phyloP scores from a whole-genome alignment of 1,284 basidiomycete species.

The Phlebopus sp. region DNA sequence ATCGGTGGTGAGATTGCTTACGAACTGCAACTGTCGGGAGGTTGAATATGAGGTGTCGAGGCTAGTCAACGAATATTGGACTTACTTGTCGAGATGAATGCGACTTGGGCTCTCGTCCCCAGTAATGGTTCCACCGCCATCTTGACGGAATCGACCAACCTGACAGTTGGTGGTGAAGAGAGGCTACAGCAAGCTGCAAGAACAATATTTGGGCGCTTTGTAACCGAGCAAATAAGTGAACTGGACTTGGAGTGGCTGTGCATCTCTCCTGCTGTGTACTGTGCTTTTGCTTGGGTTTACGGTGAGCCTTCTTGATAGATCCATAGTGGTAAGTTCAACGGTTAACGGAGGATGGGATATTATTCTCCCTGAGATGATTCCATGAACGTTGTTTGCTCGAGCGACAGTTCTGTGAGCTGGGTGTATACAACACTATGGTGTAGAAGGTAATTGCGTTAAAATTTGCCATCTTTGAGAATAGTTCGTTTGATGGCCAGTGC shows the following conservation, averaged over 20 bases:
- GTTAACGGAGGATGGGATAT: too few species aligned
- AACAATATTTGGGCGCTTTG: too few species aligned
- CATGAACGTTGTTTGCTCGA: too few species aligned
- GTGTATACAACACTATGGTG: too few species aligned
- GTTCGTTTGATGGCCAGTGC: constrained; percentile 46
- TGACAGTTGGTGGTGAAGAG: constrained; percentile 10
- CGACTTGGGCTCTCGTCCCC: constrained; percentile 61
- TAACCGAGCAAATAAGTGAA: not conserved
- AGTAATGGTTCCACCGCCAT: constrained; percentile 70
- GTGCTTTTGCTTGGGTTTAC: too few species aligned
- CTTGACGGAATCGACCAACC: constrained; percentile 17
- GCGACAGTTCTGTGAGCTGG: too few species aligned
- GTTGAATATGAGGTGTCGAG: constrained; percentile 1
- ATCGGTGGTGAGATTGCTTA: constrained; percentile 30
- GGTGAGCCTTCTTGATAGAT: too few species aligned
- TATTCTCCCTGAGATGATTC: too few species aligned
- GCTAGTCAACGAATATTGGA: constrained; percentile 5
- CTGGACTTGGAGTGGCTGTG: constrained; percentile 6
- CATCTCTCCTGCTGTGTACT: not conserved
- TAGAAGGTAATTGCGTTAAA: constrained; percentile 16
- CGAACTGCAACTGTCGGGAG: constrained; percentile 40
- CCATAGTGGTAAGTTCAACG: too few species aligned
- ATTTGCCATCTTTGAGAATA: constrained; percentile 37
- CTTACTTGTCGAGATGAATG: constrained; percentile 65
- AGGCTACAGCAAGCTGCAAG: not conserved